These are phyloP conservation scores for Mycena crocata DNA, from an alignment of 768 basidiomycete species.

Conservation along the genomic window DNA sequence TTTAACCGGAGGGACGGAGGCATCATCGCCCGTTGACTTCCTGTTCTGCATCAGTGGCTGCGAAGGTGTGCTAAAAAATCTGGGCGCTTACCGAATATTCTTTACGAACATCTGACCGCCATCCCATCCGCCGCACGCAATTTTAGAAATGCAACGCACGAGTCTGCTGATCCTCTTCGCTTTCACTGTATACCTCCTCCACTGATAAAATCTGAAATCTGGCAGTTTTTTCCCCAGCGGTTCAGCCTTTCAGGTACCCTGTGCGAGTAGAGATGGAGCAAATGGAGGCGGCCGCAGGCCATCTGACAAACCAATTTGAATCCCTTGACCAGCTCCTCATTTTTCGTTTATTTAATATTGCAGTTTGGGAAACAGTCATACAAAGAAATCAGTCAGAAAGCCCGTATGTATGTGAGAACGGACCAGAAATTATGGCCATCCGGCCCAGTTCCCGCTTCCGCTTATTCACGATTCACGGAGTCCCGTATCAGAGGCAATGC, in stretches of 20 bases:
- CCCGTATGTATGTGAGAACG: constrained; percentile 25
- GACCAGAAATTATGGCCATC: constrained; percentile 75
- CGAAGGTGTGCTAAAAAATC: constrained; percentile 31
- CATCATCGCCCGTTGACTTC: constrained; percentile 11
- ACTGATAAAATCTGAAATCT: constrained; percentile 80
- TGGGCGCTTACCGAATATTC: constrained; percentile 29
- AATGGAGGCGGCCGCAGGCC: constrained; percentile 65
- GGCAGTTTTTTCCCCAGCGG: no score
- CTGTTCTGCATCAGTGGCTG: constrained; percentile 35
- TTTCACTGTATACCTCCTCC: constrained; percentile 79
- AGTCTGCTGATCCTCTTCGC: constrained; percentile 66
- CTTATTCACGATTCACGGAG: no score
- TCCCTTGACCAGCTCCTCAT: constrained; percentile 61
- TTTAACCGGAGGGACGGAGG: constrained; percentile 6
- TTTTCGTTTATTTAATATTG: constrained; percentile 65
- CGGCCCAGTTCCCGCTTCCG: constrained; percentile 80
- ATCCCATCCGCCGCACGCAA: constrained; percentile 87
- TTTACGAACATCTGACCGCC: constrained; percentile 59
- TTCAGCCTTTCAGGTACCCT: constrained; percentile 73
- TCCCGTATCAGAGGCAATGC: constrained; percentile 74
- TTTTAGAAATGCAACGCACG: constrained; percentile 69
- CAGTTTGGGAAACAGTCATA: constrained; percentile 62
- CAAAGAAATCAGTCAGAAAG: constrained; percentile 36
- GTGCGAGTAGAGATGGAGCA: constrained; percentile 76
- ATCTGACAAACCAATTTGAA: constrained; percentile 53